A percentile compares a stretch with the other conserved stretches of the same genome.
phyloP scores from a whole-genome alignment of 2,329 filamentous ascomycete species.

The Colletotrichum tropicale region DNA sequence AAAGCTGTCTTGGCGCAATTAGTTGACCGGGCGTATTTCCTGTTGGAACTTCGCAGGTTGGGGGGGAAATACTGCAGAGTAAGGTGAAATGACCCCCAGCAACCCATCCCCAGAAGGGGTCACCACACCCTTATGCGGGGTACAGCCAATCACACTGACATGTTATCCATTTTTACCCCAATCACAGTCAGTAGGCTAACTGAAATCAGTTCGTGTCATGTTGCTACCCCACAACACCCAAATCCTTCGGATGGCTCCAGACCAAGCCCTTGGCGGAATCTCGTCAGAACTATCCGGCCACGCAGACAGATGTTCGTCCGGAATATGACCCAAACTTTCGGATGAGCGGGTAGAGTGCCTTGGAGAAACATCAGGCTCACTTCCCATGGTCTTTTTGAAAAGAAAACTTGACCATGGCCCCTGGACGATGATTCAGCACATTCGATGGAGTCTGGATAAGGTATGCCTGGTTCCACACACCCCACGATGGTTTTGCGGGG shows the following conservation, averaged over 20 bases:
- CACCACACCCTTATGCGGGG: not conserved
- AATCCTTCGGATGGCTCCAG: not conserved
- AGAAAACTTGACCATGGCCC: not conserved
- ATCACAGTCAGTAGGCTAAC: not conserved
- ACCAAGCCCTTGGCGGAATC: not conserved
- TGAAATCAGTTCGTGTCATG: not conserved
- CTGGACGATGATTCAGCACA: not conserved
- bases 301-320: not conserved
- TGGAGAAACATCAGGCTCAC: not conserved
- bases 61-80: not conserved
- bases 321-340: not conserved
- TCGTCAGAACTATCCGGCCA: not conserved
- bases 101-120: not conserved
- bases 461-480: not conserved
- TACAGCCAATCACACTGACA: not conserved
- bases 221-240: not conserved
- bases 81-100: not conserved
- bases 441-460: not conserved
- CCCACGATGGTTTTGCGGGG: not conserved
- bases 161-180: not conserved
- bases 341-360: not conserved
- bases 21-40: not conserved
- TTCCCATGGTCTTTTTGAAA: not conserved
- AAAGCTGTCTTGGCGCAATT: not conserved
- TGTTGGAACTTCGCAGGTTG: not conserved